Base-by-base conservation (phyloP, 2,329 filamentous ascomycete genomes). In the Coleophoma eucalyptorum region DNA sequence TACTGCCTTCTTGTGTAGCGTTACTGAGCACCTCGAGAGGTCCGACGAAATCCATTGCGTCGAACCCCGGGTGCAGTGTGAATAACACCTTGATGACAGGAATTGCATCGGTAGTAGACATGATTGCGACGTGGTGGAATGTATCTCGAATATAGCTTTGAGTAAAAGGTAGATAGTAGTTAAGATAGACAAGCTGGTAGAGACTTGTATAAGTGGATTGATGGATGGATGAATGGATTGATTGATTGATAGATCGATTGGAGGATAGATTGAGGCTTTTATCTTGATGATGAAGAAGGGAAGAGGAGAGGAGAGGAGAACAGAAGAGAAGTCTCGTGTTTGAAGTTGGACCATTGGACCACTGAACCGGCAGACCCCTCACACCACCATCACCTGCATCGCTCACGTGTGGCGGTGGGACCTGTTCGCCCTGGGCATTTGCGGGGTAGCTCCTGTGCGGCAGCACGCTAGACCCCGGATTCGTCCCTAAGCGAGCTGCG, bases 31-130 rank as follows among this genome's bases (percentile, higher is more conserved):
- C 75, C 67, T 83, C 79, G 48, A 83, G 71, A 47, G 80, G 80
- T 46, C 80, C 80, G 58, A 74, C 70, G 58, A 80, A 75, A 67
- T 82, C 78, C 55, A 81, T 68, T 43, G 77, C 73, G 66, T 81
- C 78, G 69, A 82, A 79, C 60, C 72, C 72, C 53, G 74, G 69
- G 65, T 79, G 60, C 53, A 81, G 71, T 62, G 76, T 71, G 65
- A 83, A 77, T 68, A 84, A 77, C 64, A 83, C 80, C 71, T 82
- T 78, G 73, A 83, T 76, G 55, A 64, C 58, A 43, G 60, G 59
- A 50, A 61, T 56, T 20, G 53, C 54, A 45, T 65, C 61, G 10
- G 56, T 57, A 50, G 61, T 50, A 57, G 62, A 56, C 63, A 65
- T 65, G 60, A 50, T 64, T 62, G 60, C 60, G 57, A 56, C 41